phyloP scores from a whole-genome alignment of 805 yeast species.

The Hanseniaspora nectarophila region DNA sequence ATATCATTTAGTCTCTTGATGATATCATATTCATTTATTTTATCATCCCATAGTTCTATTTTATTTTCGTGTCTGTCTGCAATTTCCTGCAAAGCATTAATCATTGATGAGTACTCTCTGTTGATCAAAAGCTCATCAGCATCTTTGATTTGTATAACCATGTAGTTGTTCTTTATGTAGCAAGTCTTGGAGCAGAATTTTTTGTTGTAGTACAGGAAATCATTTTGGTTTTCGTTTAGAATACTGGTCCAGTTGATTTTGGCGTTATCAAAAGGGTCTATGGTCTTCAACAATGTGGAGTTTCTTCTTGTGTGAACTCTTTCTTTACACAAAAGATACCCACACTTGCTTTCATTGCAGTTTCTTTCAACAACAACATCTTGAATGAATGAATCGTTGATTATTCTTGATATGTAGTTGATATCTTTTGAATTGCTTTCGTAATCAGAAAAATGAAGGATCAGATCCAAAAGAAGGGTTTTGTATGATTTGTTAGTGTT shows the following conservation, averaged over 20 bases:
- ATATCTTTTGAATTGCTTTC: constrained; percentile 8
- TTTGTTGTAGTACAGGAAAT: constrained; percentile 10
- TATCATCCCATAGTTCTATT: constrained; percentile 14
- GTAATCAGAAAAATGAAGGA: constrained; percentile 1
- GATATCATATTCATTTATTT: constrained; percentile 8
- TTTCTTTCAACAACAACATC: constrained; percentile 13
- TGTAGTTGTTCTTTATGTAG: constrained; percentile 12
- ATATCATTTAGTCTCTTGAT: constrained; percentile 6
- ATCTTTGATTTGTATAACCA: constrained; percentile 9
- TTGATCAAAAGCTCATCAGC: constrained; percentile 10
- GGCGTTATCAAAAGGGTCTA: constrained; percentile 9
- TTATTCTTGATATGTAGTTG: constrained; percentile 10
- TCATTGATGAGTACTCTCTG: constrained; percentile 7
- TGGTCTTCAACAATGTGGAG: constrained; percentile 7
- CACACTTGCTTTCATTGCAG: constrained; percentile 12
- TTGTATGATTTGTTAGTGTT: constrained; percentile 7
- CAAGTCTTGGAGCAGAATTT: constrained; percentile 10
- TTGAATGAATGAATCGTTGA: constrained; percentile 1
- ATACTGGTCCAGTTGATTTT: constrained; percentile 11
- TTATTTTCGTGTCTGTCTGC: constrained; percentile 4
- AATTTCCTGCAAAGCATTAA: not conserved
- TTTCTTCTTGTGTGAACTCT: constrained; percentile 3
- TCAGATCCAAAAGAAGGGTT: constrained; percentile 1
- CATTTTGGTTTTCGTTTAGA: constrained; percentile 13
- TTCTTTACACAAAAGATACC: constrained; percentile 7